Evolutionary conservation across 2,329 filamentous ascomycete genomes (phyloP).

Genomic region (Coniochaeta prunicola): DNA sequence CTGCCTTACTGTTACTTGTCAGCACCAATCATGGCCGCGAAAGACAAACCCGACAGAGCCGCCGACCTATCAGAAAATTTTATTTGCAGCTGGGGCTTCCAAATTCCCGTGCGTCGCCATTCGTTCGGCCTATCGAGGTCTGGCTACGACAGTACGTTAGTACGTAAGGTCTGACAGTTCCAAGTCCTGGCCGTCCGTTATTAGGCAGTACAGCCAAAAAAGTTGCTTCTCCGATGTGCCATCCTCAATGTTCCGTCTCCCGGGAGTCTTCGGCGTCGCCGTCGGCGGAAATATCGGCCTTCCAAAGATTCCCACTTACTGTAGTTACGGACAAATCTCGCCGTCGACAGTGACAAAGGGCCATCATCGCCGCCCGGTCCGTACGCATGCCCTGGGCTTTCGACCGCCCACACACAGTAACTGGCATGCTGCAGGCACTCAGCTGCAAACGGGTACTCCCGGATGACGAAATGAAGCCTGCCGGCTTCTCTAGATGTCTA

Average conservation of each 20-base stretch:
- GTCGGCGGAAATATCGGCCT: background rate
- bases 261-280: background rate
- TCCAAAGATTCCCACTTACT: background rate
- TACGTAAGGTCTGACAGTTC: background rate
- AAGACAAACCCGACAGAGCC: background rate
- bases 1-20: background rate
- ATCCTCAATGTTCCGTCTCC: background rate
- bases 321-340: background rate
- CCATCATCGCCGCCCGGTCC: background rate
- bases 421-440: background rate
- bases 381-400: too few species aligned
- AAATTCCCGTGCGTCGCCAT: background rate
- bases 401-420: too few species aligned
- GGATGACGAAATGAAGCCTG: background rate
- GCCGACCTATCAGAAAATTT: constrained; percentile 4
- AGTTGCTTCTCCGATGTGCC: background rate
- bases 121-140: background rate
- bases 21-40: background rate
- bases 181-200: background rate
- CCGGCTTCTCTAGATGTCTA: background rate
- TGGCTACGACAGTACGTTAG: background rate
- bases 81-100: background rate
- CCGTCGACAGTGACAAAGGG: background rate
- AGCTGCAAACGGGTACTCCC: background rate
- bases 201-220: too few species aligned